Conservation (phyloP, 139 green algal species). For the Volvox africanus region DNA sequence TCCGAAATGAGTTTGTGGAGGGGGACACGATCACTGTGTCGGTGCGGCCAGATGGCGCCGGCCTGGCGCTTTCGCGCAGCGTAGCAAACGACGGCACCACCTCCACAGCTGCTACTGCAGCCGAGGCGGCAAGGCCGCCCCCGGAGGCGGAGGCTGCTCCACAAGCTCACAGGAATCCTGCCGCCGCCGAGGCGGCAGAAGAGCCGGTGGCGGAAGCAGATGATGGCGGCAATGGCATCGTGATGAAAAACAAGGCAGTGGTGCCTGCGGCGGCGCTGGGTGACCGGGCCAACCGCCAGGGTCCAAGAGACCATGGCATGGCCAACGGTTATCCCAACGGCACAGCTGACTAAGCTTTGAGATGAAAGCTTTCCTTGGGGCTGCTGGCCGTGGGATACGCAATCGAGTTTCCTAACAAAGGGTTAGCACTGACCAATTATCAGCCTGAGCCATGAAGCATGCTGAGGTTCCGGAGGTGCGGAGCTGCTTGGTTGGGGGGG, state of each 20-base stretch:
- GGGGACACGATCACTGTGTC: slow-evolving; percentile 67
- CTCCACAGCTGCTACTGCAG: background rate
- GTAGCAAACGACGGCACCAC: background rate
- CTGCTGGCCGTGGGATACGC: too few species aligned
- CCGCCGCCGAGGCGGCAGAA: background rate
- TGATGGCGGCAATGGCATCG: background rate
- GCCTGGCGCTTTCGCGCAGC: slow-evolving; percentile 7
- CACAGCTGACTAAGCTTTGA: background rate
- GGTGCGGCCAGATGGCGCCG: background rate
- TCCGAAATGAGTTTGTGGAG: slow-evolving; percentile 72
- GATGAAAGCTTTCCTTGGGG: background rate
- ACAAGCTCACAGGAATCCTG: background rate
- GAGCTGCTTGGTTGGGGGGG: too few species aligned
- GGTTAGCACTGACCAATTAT: too few species aligned
- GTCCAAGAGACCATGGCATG: background rate
- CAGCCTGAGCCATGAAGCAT: too few species aligned
- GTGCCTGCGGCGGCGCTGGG: background rate
- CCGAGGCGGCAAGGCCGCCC: background rate
- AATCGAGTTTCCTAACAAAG: too few species aligned
- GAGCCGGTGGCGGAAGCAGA: background rate
- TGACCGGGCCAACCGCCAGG: slow-evolving; percentile 36
- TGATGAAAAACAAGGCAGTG: too few species aligned
- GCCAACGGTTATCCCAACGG: slow-evolving; percentile 11
- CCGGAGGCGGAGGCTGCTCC: background rate
- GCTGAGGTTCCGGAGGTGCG: too few species aligned